Evolutionary conservation across 2,329 filamentous ascomycete genomes (phyloP).

Genomic region (Aspergillus neotritici): DNA sequence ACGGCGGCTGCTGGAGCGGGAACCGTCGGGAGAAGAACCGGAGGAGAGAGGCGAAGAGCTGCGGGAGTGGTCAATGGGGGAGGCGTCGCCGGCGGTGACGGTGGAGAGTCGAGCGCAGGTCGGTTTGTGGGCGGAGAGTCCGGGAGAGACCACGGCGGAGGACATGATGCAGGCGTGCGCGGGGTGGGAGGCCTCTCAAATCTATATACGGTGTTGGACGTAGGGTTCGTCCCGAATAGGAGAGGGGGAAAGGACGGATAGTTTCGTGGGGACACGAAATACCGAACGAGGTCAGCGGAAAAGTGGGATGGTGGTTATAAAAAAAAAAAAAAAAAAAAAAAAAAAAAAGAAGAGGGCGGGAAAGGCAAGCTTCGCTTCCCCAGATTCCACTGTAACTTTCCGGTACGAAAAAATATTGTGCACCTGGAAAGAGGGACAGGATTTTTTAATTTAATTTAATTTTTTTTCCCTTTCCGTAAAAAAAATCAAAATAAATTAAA

Average conservation of each 20-base stretch:
- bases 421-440: conserved; percentile 1
- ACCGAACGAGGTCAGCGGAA: conserved; percentile 7
- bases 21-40: conserved; percentile 31
- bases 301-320: conserved; percentile 2
- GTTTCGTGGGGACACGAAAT: not conserved
- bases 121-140: conserved; percentile 22
- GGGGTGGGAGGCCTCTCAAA: conserved; percentile 17
- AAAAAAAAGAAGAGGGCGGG: conserved; percentile 7
- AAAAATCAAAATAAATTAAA: not conserved
- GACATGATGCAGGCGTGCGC: conserved; percentile 25
- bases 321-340: conserved; percentile 9
- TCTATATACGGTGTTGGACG: conserved; percentile 1
- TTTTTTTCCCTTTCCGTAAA: not conserved
- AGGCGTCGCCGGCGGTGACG: conserved; percentile 16
- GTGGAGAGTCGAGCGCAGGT: conserved; percentile 18
- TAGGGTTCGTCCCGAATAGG: conserved; percentile 5
- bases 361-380: conserved; percentile 20
- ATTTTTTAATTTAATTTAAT: not conserved
- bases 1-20: conserved; percentile 35
- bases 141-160: conserved; percentile 20
- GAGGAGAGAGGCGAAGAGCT: conserved; percentile 29
- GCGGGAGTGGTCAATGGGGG: conserved; percentile 20
- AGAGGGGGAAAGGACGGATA: conserved; percentile 13
- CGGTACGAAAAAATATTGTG: conserved; percentile 5
- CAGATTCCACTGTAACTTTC: conserved; percentile 24